These are phyloP conservation scores for Penicillium sp. DNA, from an alignment of 2,329 filamentous ascomycete species.

Conservation along the genomic window DNA sequence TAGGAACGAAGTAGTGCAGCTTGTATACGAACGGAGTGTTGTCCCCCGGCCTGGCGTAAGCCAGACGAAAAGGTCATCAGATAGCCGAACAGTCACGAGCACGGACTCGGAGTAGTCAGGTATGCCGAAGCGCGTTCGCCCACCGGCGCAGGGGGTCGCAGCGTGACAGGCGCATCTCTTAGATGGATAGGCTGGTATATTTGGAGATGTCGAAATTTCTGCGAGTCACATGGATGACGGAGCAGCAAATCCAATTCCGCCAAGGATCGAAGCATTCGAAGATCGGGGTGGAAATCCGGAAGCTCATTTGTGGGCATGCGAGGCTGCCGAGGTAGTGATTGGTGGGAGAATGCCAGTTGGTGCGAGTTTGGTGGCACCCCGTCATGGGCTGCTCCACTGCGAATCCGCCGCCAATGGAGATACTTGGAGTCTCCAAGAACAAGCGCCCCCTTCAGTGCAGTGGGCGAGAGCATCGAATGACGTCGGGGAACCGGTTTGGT, in stretches of 20 bases:
- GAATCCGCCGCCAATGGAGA: slow-evolving; percentile 24
- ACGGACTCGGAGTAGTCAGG: background rate
- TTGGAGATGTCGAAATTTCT: slow-evolving; percentile 23
- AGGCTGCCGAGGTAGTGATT: slow-evolving; percentile 30
- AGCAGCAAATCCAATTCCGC: background rate
- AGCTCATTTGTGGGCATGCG: background rate
- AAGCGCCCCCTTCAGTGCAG: too few relatives aligned
- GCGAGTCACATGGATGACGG: slow-evolving; percentile 32
- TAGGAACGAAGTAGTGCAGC: background rate
- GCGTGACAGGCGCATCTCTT: background rate
- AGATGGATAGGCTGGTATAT: background rate
- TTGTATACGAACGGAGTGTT: background rate
- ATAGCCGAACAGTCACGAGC: background rate
- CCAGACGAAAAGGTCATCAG: background rate
- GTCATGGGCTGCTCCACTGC: slow-evolving; percentile 29
- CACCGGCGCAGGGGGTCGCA: background rate
- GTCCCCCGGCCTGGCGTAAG: background rate
- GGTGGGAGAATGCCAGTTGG: slow-evolving; percentile 29
- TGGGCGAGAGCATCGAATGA: slow-evolving; percentile 16
- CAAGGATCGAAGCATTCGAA: background rate
- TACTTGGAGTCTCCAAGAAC: too few relatives aligned
- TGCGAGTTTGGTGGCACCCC: slow-evolving; percentile 12
- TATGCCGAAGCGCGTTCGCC: background rate
- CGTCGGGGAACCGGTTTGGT: slow-evolving; percentile 14
- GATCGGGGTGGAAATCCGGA: slow-evolving; percentile 24